Evolutionary conservation across 306 rosid genomes (phyloP).

Genomic region (Vicia faba): DNA sequence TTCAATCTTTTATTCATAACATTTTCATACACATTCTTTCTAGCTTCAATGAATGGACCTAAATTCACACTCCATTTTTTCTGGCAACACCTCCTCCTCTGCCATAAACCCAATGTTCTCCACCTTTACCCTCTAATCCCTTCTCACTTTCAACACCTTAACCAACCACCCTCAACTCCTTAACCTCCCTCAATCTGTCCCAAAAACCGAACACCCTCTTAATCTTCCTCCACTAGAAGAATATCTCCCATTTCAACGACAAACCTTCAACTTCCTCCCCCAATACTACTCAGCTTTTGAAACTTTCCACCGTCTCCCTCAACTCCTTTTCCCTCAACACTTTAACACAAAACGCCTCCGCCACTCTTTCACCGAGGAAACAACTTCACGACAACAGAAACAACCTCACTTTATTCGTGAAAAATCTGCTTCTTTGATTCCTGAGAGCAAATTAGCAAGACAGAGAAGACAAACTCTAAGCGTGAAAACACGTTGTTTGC

Average conservation of each 20-base stretch:
- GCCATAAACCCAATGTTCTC: slow-evolving; percentile 53
- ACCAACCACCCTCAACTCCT: neutral
- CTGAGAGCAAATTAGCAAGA: slow-evolving; percentile 56
- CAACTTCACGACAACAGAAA: neutral
- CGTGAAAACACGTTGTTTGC: slow-evolving; percentile 81
- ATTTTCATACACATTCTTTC: no score
- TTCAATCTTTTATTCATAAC: no score
- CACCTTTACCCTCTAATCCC: slow-evolving; percentile 52
- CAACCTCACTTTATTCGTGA: no score
- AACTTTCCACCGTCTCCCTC: slow-evolving; percentile 50
- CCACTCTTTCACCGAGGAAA: neutral
- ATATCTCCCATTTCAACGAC: neutral
- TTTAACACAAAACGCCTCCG: slow-evolving; percentile 42
- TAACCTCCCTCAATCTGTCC: neutral
- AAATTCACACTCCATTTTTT: neutral
- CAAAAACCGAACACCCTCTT: slow-evolving; percentile 45
- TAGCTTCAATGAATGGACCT: no score
- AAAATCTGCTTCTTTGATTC: slow-evolving; percentile 25
- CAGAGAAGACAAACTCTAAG: slow-evolving; percentile 68
- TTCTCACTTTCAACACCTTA: slow-evolving; percentile 43
- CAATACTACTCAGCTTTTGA: neutral
- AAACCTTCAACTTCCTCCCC: slow-evolving; percentile 42
- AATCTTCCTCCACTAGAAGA: neutral
- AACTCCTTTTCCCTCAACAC: slow-evolving; percentile 46
- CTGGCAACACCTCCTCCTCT: slow-evolving; percentile 6